Conservation (phyloP, 1,284 basidiomycete genomes). For the Trichosporon coremiiforme region DNA sequence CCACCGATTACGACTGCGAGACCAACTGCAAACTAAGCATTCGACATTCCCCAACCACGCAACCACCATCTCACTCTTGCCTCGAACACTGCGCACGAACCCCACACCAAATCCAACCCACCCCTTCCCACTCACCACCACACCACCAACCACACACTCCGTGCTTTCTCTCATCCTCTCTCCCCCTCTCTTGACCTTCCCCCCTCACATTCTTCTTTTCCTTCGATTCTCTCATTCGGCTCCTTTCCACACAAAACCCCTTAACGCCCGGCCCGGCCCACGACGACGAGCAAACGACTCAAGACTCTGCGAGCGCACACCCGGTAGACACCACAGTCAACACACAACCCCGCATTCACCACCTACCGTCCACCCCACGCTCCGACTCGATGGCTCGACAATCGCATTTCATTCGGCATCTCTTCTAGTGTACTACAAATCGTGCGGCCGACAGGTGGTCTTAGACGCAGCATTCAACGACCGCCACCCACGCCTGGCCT, state of each 20-base stretch:
- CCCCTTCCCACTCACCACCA: background rate
- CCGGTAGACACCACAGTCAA: background rate
- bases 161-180: conserved; percentile 1
- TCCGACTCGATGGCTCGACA: background rate
- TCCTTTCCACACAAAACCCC: background rate
- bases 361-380: background rate
- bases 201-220: conserved; percentile 13
- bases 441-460: conserved; percentile 9
- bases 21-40: background rate
- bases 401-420: conserved; percentile 9
- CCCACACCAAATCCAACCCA: background rate
- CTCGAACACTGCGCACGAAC: conserved; percentile 6
- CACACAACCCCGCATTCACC: background rate
- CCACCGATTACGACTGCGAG: background rate
- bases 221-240: background rate
- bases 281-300: background rate
- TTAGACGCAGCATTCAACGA: conserved; percentile 3
- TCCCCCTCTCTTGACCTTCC: background rate
- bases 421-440: conserved; percentile 1
- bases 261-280: background rate
- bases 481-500: background rate
- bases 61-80: background rate
- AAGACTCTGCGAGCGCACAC: no score
- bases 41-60: conserved; percentile 10
- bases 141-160: background rate